Evolutionary conservation across 495 filamentous ascomycete genomes (phyloP).

Genomic region (Darksidea phi): DNA sequence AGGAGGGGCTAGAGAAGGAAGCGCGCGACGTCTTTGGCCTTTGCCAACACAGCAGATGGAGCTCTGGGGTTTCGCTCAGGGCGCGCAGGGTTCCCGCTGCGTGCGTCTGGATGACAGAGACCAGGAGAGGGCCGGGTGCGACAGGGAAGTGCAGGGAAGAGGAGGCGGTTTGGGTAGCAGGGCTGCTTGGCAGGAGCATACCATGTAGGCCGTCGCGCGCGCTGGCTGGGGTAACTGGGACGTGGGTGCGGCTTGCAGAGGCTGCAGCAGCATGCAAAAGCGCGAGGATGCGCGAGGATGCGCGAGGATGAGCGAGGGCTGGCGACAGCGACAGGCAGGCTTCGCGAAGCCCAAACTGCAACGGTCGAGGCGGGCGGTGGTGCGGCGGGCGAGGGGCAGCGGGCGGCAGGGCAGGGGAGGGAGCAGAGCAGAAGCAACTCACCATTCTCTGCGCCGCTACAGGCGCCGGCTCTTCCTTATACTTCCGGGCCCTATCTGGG

Average conservation of each 20-base stretch:
- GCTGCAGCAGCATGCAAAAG: constrained; percentile 38
- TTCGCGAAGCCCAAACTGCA: constrained; percentile 19
- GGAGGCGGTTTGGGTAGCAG: constrained; percentile 23
- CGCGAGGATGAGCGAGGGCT: no score
- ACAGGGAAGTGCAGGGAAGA: constrained; percentile 27
- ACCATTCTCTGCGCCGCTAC: constrained; percentile 40
- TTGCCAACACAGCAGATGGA: constrained; percentile 30
- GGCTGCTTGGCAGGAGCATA: constrained; percentile 42
- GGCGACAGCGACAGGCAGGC: constrained; percentile 19
- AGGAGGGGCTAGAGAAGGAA: constrained; percentile 27
- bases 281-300: constrained; percentile 35
- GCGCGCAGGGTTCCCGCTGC: neutral
- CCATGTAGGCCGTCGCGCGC: constrained; percentile 41
- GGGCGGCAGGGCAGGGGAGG: constrained; percentile 5
- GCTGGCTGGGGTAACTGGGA: constrained; percentile 35
- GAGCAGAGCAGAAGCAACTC: constrained; percentile 34
- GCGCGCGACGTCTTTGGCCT: constrained; percentile 9
- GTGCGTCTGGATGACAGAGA: constrained; percentile 14
- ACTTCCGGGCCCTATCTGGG: constrained; percentile 38
- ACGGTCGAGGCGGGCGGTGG: constrained; percentile 16
- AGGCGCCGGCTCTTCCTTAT: constrained; percentile 44
- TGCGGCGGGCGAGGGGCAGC: neutral
- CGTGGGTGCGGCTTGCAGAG: constrained; percentile 39
- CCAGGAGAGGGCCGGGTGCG: constrained; percentile 23
- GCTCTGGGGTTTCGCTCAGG: constrained; percentile 19